Evolutionary conservation across 352 stramenopile genomes (phyloP).

Genomic region (Phytopythium kandeliae): DNA sequence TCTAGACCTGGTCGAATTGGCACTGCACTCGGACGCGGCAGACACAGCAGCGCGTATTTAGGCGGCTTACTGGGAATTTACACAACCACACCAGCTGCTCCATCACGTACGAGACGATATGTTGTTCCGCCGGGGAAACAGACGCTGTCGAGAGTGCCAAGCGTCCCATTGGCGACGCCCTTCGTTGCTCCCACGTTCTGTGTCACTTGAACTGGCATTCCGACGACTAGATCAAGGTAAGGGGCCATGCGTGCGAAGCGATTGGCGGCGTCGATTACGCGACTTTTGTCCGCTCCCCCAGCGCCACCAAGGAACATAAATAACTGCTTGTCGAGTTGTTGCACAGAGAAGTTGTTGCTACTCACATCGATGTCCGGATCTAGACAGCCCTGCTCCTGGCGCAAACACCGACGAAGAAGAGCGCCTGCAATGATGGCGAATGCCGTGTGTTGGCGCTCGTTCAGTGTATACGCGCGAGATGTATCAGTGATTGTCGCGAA

Average conservation of each 20-base stretch:
- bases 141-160: constrained; percentile 3
- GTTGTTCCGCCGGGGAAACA: constrained; percentile 2
- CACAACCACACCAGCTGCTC: not conserved
- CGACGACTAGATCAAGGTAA: constrained; percentile 10
- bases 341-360: no score
- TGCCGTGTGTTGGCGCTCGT: constrained; percentile 3
- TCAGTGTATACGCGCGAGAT: not conserved
- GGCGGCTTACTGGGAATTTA: not conserved
- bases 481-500: not conserved
- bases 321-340: constrained; percentile 6
- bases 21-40: not conserved
- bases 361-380: no score
- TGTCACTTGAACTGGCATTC: constrained; percentile 16
- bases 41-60: constrained; percentile 1
- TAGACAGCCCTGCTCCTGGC: no score
- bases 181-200: constrained; percentile 8
- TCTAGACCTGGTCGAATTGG: not conserved
- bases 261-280: constrained; percentile 7
- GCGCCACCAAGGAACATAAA: constrained; percentile 7
- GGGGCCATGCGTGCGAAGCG: constrained; percentile 9
- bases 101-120: constrained; percentile 8
- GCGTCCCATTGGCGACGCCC: constrained; percentile 9
- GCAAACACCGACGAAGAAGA: constrained; percentile 4
- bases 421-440: constrained; percentile 4
- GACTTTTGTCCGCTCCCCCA: constrained; percentile 4